Percentiles rank a stretch among this genome's conserved stretches.
Conservation (phyloP, 1,139 yeast species). For the Geotrichum restrictum region DNA sequence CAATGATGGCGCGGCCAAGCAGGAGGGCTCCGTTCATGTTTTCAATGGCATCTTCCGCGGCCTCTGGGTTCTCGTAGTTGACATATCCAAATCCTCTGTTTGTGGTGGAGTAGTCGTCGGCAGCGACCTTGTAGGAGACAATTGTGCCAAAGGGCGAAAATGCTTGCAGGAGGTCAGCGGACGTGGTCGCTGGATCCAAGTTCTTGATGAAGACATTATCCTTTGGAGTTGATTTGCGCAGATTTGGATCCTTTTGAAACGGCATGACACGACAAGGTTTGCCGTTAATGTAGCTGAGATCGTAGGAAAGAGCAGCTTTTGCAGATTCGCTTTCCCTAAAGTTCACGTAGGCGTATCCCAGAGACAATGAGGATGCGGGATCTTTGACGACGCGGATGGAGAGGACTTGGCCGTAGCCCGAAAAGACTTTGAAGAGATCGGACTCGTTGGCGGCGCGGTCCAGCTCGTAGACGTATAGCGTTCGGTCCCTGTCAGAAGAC, state of each 20-base stretch:
- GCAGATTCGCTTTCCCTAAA: conserved; percentile 75
- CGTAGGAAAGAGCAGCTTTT: conserved; percentile 74
- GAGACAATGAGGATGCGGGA: conserved; percentile 76
- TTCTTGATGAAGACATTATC: conserved; percentile 83
- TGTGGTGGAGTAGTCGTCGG: conserved; percentile 49
- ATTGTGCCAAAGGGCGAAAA: conserved; percentile 82
- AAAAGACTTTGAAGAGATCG: conserved; percentile 58
- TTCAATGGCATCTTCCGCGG: conserved; percentile 83
- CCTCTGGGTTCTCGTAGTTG: conserved; percentile 72
- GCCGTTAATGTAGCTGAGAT: conserved; percentile 77
- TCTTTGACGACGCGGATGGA: conserved; percentile 92
- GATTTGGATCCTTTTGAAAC: conserved; percentile 86
- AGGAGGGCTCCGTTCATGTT: conserved; percentile 86
- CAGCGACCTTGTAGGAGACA: conserved; percentile 88
- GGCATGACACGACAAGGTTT: conserved; percentile 89
- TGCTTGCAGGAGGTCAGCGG: conserved; percentile 74
- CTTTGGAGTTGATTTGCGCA: conserved; percentile 50
- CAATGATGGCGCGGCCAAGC: conserved; percentile 79
- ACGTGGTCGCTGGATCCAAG: conserved; percentile 77
- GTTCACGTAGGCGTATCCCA: conserved; percentile 92
- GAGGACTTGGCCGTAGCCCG: conserved; percentile 77
- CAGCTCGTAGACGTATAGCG: conserved; percentile 12
- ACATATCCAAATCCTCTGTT: conserved; percentile 84
- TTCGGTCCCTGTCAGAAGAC: not conserved
- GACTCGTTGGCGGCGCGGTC: conserved; percentile 19